Conservation (phyloP, 805 yeast species). For the Wickerhamia fluorescens region DNA sequence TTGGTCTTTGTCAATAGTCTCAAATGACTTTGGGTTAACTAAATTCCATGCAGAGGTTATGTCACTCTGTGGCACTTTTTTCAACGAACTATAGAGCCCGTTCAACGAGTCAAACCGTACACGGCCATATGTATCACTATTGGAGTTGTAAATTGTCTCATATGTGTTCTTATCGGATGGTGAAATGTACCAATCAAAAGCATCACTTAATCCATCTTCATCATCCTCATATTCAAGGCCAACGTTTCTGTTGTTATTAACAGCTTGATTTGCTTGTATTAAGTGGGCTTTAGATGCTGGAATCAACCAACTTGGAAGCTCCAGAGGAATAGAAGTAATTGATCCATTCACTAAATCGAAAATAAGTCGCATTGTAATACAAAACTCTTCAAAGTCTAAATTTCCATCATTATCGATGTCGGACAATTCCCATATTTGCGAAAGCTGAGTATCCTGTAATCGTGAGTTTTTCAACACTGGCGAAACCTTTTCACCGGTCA, state of each 20-base stretch:
- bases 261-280: constrained; percentile 75
- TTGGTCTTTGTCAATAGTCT: constrained; percentile 91
- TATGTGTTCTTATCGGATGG: constrained; percentile 78
- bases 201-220: constrained; percentile 50
- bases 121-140: constrained; percentile 74
- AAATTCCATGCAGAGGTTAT: constrained; percentile 89
- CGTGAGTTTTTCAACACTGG: constrained; percentile 87
- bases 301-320: constrained; percentile 85
- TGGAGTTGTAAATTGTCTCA: constrained; percentile 67
- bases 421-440: constrained; percentile 82
- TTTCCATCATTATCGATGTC: constrained; percentile 91
- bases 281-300: constrained; percentile 86
- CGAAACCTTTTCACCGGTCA: constrained; percentile 78
- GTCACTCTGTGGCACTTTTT: constrained; percentile 75
- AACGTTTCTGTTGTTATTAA: constrained; percentile 23
- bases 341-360: constrained; percentile 83
- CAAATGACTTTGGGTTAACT: constrained; percentile 83
- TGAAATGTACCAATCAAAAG: constrained; percentile 94
- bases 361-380: constrained; percentile 92
- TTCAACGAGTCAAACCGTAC: constrained; percentile 66
- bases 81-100: constrained; percentile 61
- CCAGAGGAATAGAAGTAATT: constrained; percentile 50
- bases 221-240: constrained; percentile 43
- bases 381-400: constrained; percentile 95
- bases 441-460: constrained; percentile 67